These are phyloP conservation scores for Umbelopsis sp. DNA, from an alignment of 371 early-diverging fungal species.

Conservation along the genomic window DNA sequence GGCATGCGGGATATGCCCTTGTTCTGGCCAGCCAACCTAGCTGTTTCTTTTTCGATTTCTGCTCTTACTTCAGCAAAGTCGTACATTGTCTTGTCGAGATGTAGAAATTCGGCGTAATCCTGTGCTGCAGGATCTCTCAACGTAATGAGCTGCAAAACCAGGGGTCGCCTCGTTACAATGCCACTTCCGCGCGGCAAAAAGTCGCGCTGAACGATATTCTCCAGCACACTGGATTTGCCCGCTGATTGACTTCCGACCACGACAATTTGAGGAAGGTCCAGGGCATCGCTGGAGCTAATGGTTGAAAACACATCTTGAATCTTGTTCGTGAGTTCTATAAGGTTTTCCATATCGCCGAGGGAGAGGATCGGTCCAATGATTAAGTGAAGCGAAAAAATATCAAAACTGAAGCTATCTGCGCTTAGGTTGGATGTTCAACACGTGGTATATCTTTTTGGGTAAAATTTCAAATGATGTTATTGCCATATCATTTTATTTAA, in stretches of 20 bases:
- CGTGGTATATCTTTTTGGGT: neutral
- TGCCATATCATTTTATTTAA: no score
- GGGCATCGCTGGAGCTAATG: conserved; percentile 73
- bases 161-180: conserved; percentile 91
- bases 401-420: conserved; percentile 32
- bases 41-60: conserved; percentile 92
- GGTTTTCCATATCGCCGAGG: conserved; percentile 45
- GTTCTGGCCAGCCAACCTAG: conserved; percentile 82
- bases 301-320: conserved; percentile 92
- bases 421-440: conserved; percentile 30
- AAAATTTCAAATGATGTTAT: no score
- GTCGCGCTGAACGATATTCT: conserved; percentile 88
- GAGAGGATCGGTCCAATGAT: no score
- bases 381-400: conserved; percentile 18
- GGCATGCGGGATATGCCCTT: conserved; percentile 89
- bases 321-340: conserved; percentile 89
- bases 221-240: conserved; percentile 93
- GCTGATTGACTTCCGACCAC: conserved; percentile 87
- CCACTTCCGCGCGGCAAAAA: conserved; percentile 92
- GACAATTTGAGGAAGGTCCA: conserved; percentile 93
- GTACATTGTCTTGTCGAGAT: conserved; percentile 76
- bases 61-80: conserved; percentile 83
- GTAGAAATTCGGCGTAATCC: conserved; percentile 82
- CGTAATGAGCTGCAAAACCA: conserved; percentile 89
- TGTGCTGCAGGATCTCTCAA: conserved; percentile 35